These are phyloP conservation scores for Byssochlamys sp. DNA, from an alignment of 2,329 filamentous ascomycete species.

Conservation along the genomic window DNA sequence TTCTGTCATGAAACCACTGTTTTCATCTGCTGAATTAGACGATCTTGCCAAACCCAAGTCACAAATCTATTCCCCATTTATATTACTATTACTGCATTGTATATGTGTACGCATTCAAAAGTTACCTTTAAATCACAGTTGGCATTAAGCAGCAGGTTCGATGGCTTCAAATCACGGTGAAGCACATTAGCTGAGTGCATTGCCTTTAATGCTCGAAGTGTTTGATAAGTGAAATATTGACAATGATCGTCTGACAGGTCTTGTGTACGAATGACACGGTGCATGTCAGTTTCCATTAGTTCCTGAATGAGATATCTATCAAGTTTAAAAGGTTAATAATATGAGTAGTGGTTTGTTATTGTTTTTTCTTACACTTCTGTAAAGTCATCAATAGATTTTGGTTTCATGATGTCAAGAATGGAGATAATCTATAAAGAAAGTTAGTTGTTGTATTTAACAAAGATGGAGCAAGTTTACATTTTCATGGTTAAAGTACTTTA, in stretches of 20 bases:
- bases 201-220: slow-evolving; percentile 88
- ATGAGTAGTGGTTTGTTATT: no score
- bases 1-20: slow-evolving; percentile 99
- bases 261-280: slow-evolving; percentile 94
- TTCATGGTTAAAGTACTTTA: slow-evolving; percentile 98
- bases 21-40: slow-evolving; percentile 92
- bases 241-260: slow-evolving; percentile 98
- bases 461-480: no score
- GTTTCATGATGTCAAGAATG: slow-evolving; percentile 97
- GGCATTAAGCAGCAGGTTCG: slow-evolving; percentile 90
- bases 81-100: no score
- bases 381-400: slow-evolving; percentile 91
- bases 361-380: slow-evolving; percentile 92
- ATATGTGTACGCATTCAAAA: no score
- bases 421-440: no score
- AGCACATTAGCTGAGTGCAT: slow-evolving; percentile 99
- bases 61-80: no score
- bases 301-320: slow-evolving; percentile 48
- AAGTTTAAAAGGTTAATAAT: background rate
- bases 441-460: no score
- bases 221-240: slow-evolving; percentile 99
- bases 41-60: slow-evolving; percentile 94
- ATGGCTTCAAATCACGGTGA: slow-evolving; percentile 93
- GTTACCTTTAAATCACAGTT: slow-evolving; percentile 99
- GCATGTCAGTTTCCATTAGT: slow-evolving; percentile 99